Evolutionary conservation across 2,329 filamentous ascomycete genomes (phyloP).

Genomic region (Decorospora gaudefroyi): DNA sequence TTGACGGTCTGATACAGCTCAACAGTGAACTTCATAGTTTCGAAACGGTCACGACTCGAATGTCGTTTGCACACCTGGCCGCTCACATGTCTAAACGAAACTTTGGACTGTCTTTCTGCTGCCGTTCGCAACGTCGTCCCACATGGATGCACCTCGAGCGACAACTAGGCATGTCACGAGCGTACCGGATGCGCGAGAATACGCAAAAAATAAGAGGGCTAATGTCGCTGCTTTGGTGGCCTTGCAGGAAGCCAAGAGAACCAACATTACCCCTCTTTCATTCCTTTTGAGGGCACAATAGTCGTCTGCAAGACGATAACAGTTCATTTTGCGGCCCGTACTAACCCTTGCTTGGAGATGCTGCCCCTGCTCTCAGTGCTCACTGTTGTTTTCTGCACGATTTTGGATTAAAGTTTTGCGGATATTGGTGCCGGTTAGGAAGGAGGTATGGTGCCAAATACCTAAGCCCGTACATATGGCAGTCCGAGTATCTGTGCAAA

Average conservation of each 20-base stretch:
- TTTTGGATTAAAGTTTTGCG: too few relatives aligned
- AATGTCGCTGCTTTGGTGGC: conserved; percentile 30
- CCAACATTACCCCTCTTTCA: conserved; percentile 31
- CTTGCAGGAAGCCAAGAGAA: conserved; percentile 31
- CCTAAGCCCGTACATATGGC: too few relatives aligned
- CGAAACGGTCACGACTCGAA: conserved; percentile 14
- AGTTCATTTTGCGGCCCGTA: conserved; percentile 23
- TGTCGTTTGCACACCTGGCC: conserved; percentile 1
- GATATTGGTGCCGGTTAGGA: too few relatives aligned
- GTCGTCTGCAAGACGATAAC: conserved; percentile 7
- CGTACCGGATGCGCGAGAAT: conserved; percentile 14
- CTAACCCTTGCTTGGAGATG: conserved; percentile 9
- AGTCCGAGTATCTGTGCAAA: too few relatives aligned
- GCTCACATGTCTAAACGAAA: conserved; percentile 13
- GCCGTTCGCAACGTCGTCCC: conserved; percentile 3
- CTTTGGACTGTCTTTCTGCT: conserved; percentile 1
- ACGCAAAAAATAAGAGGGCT: conserved; percentile 24
- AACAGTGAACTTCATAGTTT: conserved; percentile 14
- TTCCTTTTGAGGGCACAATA: conserved; percentile 20
- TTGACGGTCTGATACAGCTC: conserved; percentile 20
- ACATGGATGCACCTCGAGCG: conserved; percentile 7
- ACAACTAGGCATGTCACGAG: conserved; percentile 6
- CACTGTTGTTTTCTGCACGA: too few relatives aligned
- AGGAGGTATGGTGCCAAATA: too few relatives aligned
- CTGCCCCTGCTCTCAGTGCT: too few relatives aligned